Evolutionary conservation across 2,329 filamentous ascomycete species (phyloP), one percentile per base, ranked within the genome.

Genomic region (Ophiostoma ips): DNA sequence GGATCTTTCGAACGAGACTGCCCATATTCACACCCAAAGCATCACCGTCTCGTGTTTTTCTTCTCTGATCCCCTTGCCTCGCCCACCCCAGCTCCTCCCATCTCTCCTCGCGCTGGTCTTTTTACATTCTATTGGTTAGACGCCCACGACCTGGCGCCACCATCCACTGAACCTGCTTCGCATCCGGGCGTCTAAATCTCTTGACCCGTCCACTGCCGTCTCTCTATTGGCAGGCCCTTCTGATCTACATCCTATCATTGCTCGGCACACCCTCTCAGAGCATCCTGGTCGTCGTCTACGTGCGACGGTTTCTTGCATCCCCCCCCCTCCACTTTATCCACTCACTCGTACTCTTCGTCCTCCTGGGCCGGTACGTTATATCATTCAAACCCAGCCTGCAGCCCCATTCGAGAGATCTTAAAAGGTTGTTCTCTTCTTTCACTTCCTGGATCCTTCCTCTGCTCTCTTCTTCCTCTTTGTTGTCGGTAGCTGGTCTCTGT

Each of bases 371-470:
- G n/a, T n/a, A n/a, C n/a, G n/a, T n/a, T n/a, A n/a, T n/a, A n/a
- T n/a, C n/a, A 68, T 68, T 75, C 71, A 76, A 75, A 77, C 76
- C 68, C n/a, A 68, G 64, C 61, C 38, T 63, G 57, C 60, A 62
- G 64, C 68, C 70, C 68, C 65, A 64, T 57, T 57, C 57, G 60
- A 60, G 60, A 55, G 12, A 24, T 24, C 19, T 30, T 30, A 8
- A 19, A 38, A 24, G 24, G 37, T 40, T 45, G 38, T 34, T 40
- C 31, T 47, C 35, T 60, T n/a, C 35, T 59, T 63, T 61, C 70
- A 64, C 60, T 65, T 33, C 55, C 41, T 12, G 50, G 48, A 56
- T 60, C 60, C 57, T 57, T 58, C 59, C 57, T 60, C 56, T 43
- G 21, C 64, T 60, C 65, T 19, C 55, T 60, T 64, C 64, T 67